phyloP scores from a whole-genome alignment of 192 early-diverging fungal species.

The Rhizoclosmatium sp. region DNA sequence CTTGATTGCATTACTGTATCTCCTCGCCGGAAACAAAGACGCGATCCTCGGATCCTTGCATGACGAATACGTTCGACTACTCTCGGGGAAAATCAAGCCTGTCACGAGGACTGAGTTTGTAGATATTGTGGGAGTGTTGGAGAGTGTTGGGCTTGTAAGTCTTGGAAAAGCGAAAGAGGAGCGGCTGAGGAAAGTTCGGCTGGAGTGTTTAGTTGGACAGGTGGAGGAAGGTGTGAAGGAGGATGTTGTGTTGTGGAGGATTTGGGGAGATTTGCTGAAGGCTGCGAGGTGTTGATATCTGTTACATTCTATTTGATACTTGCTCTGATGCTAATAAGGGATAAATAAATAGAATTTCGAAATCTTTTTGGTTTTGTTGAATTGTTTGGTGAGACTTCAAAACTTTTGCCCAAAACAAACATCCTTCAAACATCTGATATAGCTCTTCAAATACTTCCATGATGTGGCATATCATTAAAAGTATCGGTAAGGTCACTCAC shows the following conservation, averaged over 20 bases:
- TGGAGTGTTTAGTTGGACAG: constrained; percentile 8
- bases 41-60: constrained; percentile 34
- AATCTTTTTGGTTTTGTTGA: not conserved
- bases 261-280: constrained; percentile 5
- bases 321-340: too few relatives aligned
- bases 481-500: too few relatives aligned
- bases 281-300: not conserved
- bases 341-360: not conserved
- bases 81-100: constrained; percentile 62
- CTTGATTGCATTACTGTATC: constrained; percentile 61
- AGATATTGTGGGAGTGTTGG: constrained; percentile 77
- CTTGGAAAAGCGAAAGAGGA: constrained; percentile 41
- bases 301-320: too few relatives aligned
- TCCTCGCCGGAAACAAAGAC: constrained; percentile 53
- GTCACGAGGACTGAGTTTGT: constrained; percentile 79
- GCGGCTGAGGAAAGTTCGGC: constrained; percentile 21
- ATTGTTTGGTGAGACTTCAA: too few relatives aligned
- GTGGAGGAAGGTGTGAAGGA: constrained; percentile 27
- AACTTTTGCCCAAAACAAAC: too few relatives aligned
- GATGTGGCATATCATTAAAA: too few relatives aligned
- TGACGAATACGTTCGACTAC: constrained; percentile 68
- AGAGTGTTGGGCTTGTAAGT: constrained; percentile 72
- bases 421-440: too few relatives aligned
- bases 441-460: too few relatives aligned
- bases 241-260: constrained; percentile 31